Conservation (phyloP, 1,139 yeast genomes). For the Pichia sp. region DNA sequence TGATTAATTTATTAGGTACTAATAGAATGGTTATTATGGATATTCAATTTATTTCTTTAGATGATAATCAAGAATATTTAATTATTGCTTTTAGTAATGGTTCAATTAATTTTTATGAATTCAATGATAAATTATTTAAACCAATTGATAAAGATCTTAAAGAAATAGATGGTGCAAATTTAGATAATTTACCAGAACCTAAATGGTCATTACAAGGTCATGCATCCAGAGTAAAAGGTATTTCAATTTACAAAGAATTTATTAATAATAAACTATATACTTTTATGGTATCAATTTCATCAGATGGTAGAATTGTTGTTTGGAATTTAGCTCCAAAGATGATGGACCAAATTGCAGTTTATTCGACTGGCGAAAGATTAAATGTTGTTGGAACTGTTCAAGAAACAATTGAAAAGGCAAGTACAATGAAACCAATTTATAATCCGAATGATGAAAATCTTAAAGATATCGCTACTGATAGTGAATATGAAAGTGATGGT, state of each 20-base stretch:
- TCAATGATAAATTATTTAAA: constrained; percentile 32
- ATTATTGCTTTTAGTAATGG: constrained; percentile 73
- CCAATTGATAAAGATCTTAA: constrained; percentile 2
- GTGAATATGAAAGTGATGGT: constrained; percentile 62
- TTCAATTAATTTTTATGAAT: constrained; percentile 50
- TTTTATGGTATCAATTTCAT: constrained; percentile 73
- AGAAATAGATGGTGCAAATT: constrained; percentile 13
- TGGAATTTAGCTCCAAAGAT: constrained; percentile 72
- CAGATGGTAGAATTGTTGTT: constrained; percentile 88
- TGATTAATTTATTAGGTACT: constrained; percentile 38
- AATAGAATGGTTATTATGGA: constrained; percentile 54
- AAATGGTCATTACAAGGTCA: constrained; percentile 68
- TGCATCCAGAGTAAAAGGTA: constrained; percentile 75
- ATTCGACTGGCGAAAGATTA: constrained; percentile 86
- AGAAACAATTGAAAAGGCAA: constrained; percentile 69
- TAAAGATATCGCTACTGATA: constrained; percentile 38
- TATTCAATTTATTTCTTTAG: constrained; percentile 43
- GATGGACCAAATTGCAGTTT: constrained; percentile 81
- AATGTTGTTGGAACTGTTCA: constrained; percentile 78
- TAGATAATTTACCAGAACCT: constrained; percentile 34
- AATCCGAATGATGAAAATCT: constrained; percentile 31
- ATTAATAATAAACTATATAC: constrained; percentile 12
- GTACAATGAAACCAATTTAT: constrained; percentile 59
- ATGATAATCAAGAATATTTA: constrained; percentile 46
- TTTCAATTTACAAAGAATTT: constrained; percentile 45